Base-by-base conservation (phyloP, 1,139 yeast genomes). In the Lodderomyces parapsilosis region DNA sequence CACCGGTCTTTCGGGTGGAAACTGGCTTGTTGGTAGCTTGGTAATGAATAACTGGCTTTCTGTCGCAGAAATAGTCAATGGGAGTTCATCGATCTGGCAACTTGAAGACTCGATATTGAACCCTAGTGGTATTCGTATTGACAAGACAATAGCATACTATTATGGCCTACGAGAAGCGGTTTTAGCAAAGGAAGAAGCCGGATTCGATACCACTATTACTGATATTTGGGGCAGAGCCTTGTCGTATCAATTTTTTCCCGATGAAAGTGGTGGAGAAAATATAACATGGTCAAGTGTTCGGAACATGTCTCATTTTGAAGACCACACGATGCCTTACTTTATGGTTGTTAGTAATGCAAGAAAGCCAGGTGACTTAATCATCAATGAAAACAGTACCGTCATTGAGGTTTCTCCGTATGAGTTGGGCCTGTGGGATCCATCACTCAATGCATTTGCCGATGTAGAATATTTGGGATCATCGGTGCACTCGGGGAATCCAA, bases 191-290 rank as follows among this genome's bases (percentile, higher is more conserved):
- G 43, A 49, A 32, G 60, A 57, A 30, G 70, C 71, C 2, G 74
- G 74, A 1, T 73, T 63, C 49, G 60, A 61, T 9, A 59, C 66
- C 19, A 56, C 74, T 6, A 51, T 71, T 33, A 71, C 78, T 23
- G 78, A 73, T 48, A 55, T 64, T 11, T 73, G 78, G 78, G 78
- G 76, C 1, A 50, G 76, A 25, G 72, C 74, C 1, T 55, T 73
- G 24, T 59, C 71, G 4, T 59, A 64, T 49, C 74, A 69, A 48
- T 68, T 72, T 43, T 61, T 68, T 46, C 32, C 45, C 2, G 50
- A 43, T n/a, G 46, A 53, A 23, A 47, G 50, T 35, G 46, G 46
- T 18, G 72, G 72, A 10, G 62, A 57, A 17, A 62, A 66, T 45
- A 41, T 62, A 5, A 68, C 74, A 9, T 73, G 77, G 77, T 65